Percentiles rank a stretch among this genome's conserved stretches.
These are phyloP conservation scores for Hydnum rufescens DNA, from an alignment of 768 basidiomycete genomes.

Conservation along the genomic window DNA sequence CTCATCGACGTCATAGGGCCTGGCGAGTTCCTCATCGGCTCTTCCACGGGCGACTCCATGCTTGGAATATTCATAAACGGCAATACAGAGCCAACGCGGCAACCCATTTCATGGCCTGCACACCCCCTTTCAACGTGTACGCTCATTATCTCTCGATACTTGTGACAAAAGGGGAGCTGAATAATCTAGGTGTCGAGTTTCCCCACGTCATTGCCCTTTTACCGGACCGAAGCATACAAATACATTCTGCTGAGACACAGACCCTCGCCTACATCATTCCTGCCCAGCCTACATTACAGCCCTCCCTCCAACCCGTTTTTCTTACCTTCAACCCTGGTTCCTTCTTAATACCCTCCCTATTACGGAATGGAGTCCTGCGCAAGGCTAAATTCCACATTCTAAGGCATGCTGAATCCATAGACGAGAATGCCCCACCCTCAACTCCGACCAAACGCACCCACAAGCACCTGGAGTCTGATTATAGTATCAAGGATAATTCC, in stretches of 20 bases:
- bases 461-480: background rate
- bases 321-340: constrained; percentile 19
- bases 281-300: constrained; percentile 12
- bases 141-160: background rate
- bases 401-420: background rate
- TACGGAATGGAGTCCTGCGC: constrained; percentile 24
- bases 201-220: constrained; percentile 66
- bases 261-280: constrained; percentile 38
- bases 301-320: constrained; percentile 35
- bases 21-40: background rate
- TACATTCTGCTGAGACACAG: constrained; percentile 48
- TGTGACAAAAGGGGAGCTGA: background rate
- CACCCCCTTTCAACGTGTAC: constrained; percentile 60
- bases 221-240: constrained; percentile 55
- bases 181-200: constrained; percentile 45
- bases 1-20: constrained; percentile 15
- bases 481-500: background rate
- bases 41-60: constrained; percentile 34
- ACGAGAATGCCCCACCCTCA: constrained; percentile 9
- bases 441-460: constrained; percentile 1
- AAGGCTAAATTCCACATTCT: constrained; percentile 15
- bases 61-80: constrained; percentile 75
- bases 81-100: constrained; percentile 73
- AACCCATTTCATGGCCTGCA: constrained; percentile 68
- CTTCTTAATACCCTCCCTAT: constrained; percentile 25